Evolutionary conservation across 2,329 filamentous ascomycete species (phyloP), one percentile per base, ranked within the genome.

Genomic region (Albophoma yamanashiensis): DNA sequence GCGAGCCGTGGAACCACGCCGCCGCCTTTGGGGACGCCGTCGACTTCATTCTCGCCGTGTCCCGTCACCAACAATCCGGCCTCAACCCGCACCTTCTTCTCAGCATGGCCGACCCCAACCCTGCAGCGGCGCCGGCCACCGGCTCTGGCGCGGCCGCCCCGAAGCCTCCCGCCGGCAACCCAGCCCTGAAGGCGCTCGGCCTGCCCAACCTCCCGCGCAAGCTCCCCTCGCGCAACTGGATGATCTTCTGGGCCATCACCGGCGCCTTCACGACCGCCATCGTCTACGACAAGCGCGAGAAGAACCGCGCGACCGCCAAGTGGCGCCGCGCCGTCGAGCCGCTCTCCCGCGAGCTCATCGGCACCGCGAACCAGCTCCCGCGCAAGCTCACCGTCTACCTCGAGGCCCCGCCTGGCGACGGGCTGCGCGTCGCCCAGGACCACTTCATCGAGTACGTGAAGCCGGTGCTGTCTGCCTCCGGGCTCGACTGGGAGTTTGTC

Each of bases 401-500:
- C 59, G 86, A 90, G 63, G 88, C 89, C 4, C 92, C 94, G 7
- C 94, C 94, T 0, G 91, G 88, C 15, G 93, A 97, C 74, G 88
- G 91, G 6, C 77, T 97, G 59, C 84, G 92, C 60, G 76, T 84
- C 50, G 90, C 92, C n/a, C 89, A 96, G 67, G 92, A 97, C 66
- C 92, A 97, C 75, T 99, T 96, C 74, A 88, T 92, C 69, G 91
- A 96, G 72, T 99, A 97, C 71, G 84, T 97, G 52, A 97, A 97
- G 79, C 94, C 94, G 1, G 83, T 99, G 34, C 77, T 99, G 45
- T 89, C 94, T 4, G 89, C 91, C 2, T 93, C 91, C 1, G 92
- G 92, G 0, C 77, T 97, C 69, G 94, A 99, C 73, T 97, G 95
- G 86, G 93, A 97, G 68, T 95, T 97, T 60, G 84, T 97, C 7